Evolutionary conservation across 768 basidiomycete species (phyloP), one percentile per base, ranked within the genome.

Genomic region (Rickenella mellea): DNA sequence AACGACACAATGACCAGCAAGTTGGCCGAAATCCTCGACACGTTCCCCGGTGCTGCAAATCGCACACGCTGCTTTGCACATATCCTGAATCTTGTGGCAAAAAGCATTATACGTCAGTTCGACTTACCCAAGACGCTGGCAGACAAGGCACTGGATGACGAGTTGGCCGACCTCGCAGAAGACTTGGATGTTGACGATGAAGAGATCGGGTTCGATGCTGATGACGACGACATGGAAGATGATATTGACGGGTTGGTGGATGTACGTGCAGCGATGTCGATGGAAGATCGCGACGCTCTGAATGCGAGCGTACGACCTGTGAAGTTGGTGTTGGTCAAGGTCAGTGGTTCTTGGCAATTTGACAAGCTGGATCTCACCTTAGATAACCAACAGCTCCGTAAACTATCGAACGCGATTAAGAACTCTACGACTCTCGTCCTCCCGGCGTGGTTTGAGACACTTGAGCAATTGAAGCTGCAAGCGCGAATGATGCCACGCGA

Each of bases 61-160:
- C 60, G 51, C 1, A 56, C 54, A 0, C 38, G 53, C 0, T 73
- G 70, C 44, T 69, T 73, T 40, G 42, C 49, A 0, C 70, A 72
- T 36, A 50, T 65, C 3, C 15, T 69, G n/a, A 66, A 63, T 29
- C 48, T 72, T 0, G 51, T 64, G 1, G 65, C 61, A 0, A 64
- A 66, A 36, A 51, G 47, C 0, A 17, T 67, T 0, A 26, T 69
- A 0, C 1, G 39, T 0, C 49, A 55, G 39, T 71, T 70, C 49
- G 63, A 70, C 22, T 30, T 59, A 8, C 45, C 48, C 3, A 53
- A 54, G 29, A 43, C 15, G 12, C 40, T 47, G 29, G 38, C 47
- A 14, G 31, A 15, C 20, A n/a, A n/a, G n/a, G n/a, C n/a, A n/a
- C n/a, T n/a, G n/a, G n/a, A n/a, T n/a, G n/a, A n/a, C n/a, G n/a